Evolutionary conservation across 2,329 filamentous ascomycete species (phyloP), one percentile per base, ranked within the genome.

Genomic region (Stachybotrys echinatus): DNA sequence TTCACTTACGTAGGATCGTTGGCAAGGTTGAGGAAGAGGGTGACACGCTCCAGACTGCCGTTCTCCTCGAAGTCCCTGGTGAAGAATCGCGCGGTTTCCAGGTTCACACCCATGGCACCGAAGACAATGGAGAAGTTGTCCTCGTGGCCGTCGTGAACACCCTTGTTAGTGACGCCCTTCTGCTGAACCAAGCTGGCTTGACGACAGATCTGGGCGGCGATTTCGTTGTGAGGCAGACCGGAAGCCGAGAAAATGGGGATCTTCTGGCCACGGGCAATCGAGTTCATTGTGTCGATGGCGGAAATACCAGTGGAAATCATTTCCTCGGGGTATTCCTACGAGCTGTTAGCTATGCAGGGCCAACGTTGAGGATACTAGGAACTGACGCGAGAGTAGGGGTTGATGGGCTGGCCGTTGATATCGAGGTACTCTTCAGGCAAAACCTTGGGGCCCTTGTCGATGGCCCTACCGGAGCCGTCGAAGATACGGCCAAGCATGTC

Each of bases 81-180:
- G 79, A 99, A 99, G 83, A 99, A 99, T 62, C 94, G 88, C 63
- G 88, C 89, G 27, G 94, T 99, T 71, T 99, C 94, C 86, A 99
- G 85, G 78, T 99, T 99, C 62, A 99, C 94, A 91, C 94, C 94
- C 94, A 99, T 99, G 66, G 94, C 94, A 67, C 90, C 95, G 68
- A 99, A 99, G 51, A 99, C 94, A 64, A 99, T 99, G 53, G 92
- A 96, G 81, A 99, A 99, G 79, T 99, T 99, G 66, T 99, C 94
- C 65, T 96, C 91, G 73, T 99, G 94, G 50, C 85, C 92, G 65
- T 99, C 95, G 66, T 99, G 94, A 22, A 94, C 85, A 58, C 88
- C 92, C 83, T 99, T 99, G 69, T 89, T 95, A 34, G 91, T 87
- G 48, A 84, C 71, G 47, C 91, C 80, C 78, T 90, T 65, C 61